phyloP scores from a whole-genome alignment of 768 basidiomycete genomes.

The Tephrocybe sp. region DNA sequence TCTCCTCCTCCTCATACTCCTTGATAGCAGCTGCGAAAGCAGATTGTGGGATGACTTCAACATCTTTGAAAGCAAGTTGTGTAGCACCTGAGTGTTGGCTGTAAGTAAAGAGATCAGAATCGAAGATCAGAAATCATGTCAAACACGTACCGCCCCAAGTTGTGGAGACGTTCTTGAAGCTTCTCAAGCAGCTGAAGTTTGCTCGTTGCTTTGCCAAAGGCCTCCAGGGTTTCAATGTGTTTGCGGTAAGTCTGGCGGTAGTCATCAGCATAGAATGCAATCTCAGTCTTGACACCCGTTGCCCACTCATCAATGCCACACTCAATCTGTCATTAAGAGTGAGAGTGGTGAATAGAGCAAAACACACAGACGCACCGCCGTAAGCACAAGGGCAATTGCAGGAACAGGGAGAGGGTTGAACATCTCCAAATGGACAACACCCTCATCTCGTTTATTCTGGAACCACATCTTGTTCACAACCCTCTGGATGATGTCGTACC shows the following conservation, averaged over 20 bases:
- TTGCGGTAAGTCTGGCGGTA: not conserved
- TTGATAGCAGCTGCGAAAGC: not conserved
- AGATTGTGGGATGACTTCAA: not conserved
- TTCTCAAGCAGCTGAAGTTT: not conserved
- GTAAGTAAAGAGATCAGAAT: not conserved
- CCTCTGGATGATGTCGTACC: conserved; percentile 7
- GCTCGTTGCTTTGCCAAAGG: not conserved
- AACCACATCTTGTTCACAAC: conserved; percentile 25
- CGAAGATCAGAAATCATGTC: not conserved
- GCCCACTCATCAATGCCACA: conserved; percentile 7
- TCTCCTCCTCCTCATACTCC: conserved; percentile 2
- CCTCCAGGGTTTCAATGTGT: conserved; percentile 2
- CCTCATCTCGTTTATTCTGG: conserved; percentile 21
- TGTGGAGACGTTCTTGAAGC: conserved; percentile 1
- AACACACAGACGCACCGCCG: conserved; percentile 10
- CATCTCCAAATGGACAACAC: conserved; percentile 16
- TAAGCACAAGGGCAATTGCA: conserved; percentile 15
- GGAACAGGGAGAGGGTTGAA: conserved; percentile 19
- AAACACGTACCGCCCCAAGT: conserved; percentile 3
- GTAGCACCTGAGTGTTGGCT: not conserved
- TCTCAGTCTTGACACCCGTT: not conserved
- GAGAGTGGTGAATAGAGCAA: too few species aligned
- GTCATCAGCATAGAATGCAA: conserved; percentile 3
- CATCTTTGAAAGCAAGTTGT: not conserved
- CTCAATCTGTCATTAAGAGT: conserved; percentile 5